Base-by-base conservation (phyloP, 441 rosid genomes). In the Macaranga tanarius region DNA sequence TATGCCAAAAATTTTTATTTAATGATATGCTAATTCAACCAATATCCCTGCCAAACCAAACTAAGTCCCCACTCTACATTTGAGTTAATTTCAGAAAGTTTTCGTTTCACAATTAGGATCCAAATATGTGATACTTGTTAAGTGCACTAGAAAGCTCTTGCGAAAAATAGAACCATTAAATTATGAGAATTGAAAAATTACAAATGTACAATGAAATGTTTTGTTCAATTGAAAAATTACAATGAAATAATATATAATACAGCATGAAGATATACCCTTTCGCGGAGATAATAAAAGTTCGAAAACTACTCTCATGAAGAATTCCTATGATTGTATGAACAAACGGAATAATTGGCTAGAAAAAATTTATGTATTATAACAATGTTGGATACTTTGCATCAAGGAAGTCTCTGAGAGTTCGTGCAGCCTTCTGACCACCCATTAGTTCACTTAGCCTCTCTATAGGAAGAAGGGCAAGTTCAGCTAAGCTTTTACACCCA, bases 341-440 rank as follows among this genome's bases (percentile, higher is more conserved):
- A 34, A 34, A 71, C 44, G 57, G 34, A 68, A 55, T 13, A 63
- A 62, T 63, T 2, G 31, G 56, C n/a, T n/a, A n/a, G n/a, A n/a
- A 28, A 4, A 55, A 23, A 73, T 10, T 25, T 69, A 48, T 28
- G 66, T 25, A 28, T 66, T 38, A 81, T 25, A 88, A 86, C 82
- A 93, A 85, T 42, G 96, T 90, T 44, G 98, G 99, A 79, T 93
- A 95, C 87, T 95, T 95, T 0, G 95, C 98, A 70, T 91, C 95
- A 0, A 95, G 90, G 82, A 93, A 93, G 74, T 93, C 97, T 82
- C 94, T 75, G 19, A 93, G 91, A 66, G 87, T 89, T 71, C 81
- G 85, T 45, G 99, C 97, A 74, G 86, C 93, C 82, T 93, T 93
- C 73, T 84, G 92, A 67, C 98, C 92, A 50, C 98, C 96, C 97